A percentile compares a stretch with the other conserved stretches of the same genome.
Evolutionary conservation across 1,284 basidiomycete genomes (phyloP).

Genomic region (Psilocybe mexicana): DNA sequence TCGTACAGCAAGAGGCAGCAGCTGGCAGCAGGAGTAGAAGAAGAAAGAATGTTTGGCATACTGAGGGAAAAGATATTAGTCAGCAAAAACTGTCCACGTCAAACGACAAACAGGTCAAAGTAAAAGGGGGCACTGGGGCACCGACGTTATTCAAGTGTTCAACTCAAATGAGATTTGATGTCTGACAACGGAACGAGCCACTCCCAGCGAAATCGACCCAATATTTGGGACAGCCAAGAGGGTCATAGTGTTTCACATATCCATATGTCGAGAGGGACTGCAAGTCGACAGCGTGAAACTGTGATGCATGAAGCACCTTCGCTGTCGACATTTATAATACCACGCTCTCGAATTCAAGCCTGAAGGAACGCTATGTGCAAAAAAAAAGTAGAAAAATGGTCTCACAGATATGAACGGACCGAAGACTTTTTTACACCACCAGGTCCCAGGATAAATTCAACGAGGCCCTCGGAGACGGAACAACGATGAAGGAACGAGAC

Average conservation of each 20-base stretch:
- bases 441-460: slow-evolving; percentile 1
- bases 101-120: background rate
- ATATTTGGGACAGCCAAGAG: slow-evolving; percentile 28
- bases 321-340: slow-evolving; percentile 22
- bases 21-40: no score
- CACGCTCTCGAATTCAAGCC: slow-evolving; percentile 15
- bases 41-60: background rate
- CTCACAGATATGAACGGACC: slow-evolving; percentile 1
- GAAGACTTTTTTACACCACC: background rate
- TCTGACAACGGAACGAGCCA: slow-evolving; percentile 70
- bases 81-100: background rate
- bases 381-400: background rate
- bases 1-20: no score
- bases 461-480: slow-evolving; percentile 10
- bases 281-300: slow-evolving; percentile 37
- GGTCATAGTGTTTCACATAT: slow-evolving; percentile 53
- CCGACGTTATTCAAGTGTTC: background rate
- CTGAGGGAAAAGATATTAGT: slow-evolving; percentile 2
- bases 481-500: slow-evolving; percentile 16
- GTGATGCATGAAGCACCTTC: slow-evolving; percentile 18
- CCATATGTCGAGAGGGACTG: slow-evolving; percentile 41
- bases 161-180: slow-evolving; percentile 26
- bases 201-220: slow-evolving; percentile 30
- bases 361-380: background rate
- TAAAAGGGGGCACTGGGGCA: background rate